Base-by-base conservation (phyloP, 2,329 filamentous ascomycete genomes). In the Penicillium corylophilum region DNA sequence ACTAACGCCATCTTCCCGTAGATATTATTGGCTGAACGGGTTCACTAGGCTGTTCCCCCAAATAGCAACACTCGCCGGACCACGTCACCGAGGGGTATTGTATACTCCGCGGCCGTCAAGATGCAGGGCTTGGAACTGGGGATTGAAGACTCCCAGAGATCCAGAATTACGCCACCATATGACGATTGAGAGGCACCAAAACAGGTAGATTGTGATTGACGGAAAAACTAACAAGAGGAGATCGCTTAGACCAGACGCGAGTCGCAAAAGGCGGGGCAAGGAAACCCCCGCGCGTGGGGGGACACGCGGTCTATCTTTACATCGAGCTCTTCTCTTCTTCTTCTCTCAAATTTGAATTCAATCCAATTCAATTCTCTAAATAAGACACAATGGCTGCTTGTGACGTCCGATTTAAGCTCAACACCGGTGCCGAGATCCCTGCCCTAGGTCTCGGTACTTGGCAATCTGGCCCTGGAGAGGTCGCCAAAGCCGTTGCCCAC, bases 401-500 rank as follows among this genome's bases (percentile, higher is more conserved):
- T 59, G 75, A 79, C 57, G 77, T 74, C 20, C 66, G 63, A 36
- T 86, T 83, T 72, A 84, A 80, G 65, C 80, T 88, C 60, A 88
- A 87, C 75, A 85, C 78, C 33, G 84, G 84, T 52, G 72, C 77
- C 50, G 74, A 82, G 56, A 87, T 88, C 55, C 84, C 85, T 44
- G 81, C 84, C 35, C 68, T 88, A 18, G 84, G 83, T 46, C 77
- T 87, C 26, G 83, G 84, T 62, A 87, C 84, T 57, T 87, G 84
- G 84, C 83, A 87, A 70, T 79, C 82, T 8, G 75, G 74, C 2
- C 77, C 81, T 0, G 83, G 82, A 40, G 75, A 84, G 64, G 82
- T 87, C 48, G 74, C 79, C 46, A 69, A 72, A 1, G 84, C 84
- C 26, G 84, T 87, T 33, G 72, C 77, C 43, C 77, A 79, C 56